Evolutionary conservation across 768 basidiomycete genomes (phyloP).

Genomic region (Calvatia gigantea): DNA sequence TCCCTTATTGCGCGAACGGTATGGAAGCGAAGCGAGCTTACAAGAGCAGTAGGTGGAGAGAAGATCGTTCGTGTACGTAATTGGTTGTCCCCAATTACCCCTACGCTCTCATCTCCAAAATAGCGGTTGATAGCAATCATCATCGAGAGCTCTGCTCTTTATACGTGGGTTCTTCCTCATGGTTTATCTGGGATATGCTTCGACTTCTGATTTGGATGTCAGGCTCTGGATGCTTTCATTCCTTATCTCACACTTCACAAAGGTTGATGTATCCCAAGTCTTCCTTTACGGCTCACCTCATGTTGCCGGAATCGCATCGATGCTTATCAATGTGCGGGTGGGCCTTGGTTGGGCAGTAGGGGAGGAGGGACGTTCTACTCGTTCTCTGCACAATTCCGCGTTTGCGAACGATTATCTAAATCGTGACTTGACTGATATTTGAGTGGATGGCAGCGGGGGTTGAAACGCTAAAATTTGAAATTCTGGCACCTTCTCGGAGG

Average conservation of each 20-base stretch:
- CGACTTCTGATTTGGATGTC: too few species aligned
- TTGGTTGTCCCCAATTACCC: too few species aligned
- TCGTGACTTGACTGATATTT: too few species aligned
- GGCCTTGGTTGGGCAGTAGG: slow-evolving; percentile 8
- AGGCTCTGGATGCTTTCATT: slow-evolving; percentile 3
- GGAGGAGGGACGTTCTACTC: neutral
- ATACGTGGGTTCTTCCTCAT: neutral
- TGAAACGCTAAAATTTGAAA: too few species aligned
- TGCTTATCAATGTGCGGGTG: slow-evolving; percentile 2
- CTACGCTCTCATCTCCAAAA: neutral
- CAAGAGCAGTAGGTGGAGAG: neutral
- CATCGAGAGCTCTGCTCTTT: slow-evolving; percentile 2
- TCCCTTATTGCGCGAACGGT: neutral
- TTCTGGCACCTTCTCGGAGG: too few species aligned
- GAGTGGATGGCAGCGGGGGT: too few species aligned
- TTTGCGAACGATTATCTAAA: too few species aligned
- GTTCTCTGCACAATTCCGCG: too few species aligned
- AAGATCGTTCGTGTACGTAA: neutral
- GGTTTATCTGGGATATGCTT: too few species aligned
- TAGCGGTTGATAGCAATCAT: slow-evolving; percentile 1
- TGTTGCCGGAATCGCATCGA: neutral
- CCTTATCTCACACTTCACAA: neutral
- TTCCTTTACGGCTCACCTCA: neutral
- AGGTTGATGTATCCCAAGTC: neutral
- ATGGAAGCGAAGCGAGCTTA: neutral